Percentiles rank a stretch among this genome's conserved stretches.
These are phyloP conservation scores for Lonicera japonica DNA, from an alignment of 129 eudicot genomes.

Conservation along the genomic window DNA sequence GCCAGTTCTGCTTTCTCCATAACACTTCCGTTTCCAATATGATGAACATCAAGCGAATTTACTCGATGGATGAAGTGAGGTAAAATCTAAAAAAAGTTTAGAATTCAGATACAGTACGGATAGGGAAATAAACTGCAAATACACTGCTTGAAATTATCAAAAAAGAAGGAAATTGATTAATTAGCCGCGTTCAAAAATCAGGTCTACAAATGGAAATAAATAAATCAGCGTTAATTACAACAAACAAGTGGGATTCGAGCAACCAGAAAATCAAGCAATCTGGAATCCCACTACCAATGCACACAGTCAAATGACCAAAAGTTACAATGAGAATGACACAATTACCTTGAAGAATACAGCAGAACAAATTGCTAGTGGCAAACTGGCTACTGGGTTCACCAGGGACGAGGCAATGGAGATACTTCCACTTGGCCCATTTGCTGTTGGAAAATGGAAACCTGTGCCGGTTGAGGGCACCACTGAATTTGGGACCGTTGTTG, in stretches of 20 bases:
- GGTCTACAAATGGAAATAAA: neutral
- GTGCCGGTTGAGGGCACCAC: constrained; percentile 59
- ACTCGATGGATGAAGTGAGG: no score
- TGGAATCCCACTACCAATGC: neutral
- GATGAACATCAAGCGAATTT: no score
- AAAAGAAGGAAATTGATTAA: neutral
- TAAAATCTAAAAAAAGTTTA: no score
- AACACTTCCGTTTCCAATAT: no score
- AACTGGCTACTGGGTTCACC: constrained; percentile 27
- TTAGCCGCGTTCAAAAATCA: constrained; percentile 8
- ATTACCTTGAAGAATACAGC: constrained; percentile 28
- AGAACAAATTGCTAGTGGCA: constrained; percentile 26
- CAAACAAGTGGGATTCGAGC: constrained; percentile 1
- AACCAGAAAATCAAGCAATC: neutral
- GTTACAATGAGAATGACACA: constrained; percentile 31
- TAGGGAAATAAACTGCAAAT: neutral
- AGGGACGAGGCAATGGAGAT: constrained; percentile 36
- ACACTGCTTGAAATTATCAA: no score
- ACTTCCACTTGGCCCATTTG: constrained; percentile 61
- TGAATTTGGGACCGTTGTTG: constrained; percentile 42
- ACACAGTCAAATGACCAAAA: neutral
- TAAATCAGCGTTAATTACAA: constrained; percentile 14
- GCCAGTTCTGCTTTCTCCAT: no score
- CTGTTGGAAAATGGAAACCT: constrained; percentile 43
- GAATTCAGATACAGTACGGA: no score